Percentiles rank a stretch among this genome's conserved stretches.
phyloP scores from a whole-genome alignment of 2,329 filamentous ascomycete genomes.

The Drechslerella stenobrocha region DNA sequence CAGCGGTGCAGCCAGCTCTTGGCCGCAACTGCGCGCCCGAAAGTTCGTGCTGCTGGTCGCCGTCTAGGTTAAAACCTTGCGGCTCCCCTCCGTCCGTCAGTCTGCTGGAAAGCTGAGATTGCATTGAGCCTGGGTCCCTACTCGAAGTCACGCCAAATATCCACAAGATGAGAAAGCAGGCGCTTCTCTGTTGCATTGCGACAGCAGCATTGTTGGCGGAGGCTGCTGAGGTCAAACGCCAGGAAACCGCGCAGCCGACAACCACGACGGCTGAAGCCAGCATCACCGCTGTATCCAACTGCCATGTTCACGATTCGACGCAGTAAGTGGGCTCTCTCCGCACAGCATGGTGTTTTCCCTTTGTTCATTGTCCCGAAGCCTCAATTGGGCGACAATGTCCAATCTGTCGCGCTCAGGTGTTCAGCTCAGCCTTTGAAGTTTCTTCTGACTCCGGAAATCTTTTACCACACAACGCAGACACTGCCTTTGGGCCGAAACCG shows the following conservation, averaged over 20 bases:
- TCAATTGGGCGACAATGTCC: too few species aligned
- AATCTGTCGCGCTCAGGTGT: too few species aligned
- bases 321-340: conserved; percentile 22
- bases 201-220: conserved; percentile 13
- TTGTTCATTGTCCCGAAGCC: neutral
- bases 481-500: too few species aligned
- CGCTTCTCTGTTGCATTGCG: conserved; percentile 15
- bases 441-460: conserved; percentile 6
- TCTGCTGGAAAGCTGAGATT: too few species aligned
- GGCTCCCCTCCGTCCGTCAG: too few species aligned
- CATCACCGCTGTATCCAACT: conserved; percentile 27
- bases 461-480: conserved; percentile 6
- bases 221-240: conserved; percentile 22
- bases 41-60: too few species aligned
- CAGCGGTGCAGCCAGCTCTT: too few species aligned
- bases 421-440: too few species aligned
- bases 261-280: conserved; percentile 14
- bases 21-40: too few species aligned
- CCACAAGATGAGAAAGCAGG: conserved; percentile 9
- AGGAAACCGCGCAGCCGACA: conserved; percentile 21
- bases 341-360: neutral
- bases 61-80: too few species aligned
- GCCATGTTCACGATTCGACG: conserved; percentile 35
- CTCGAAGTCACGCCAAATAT: too few species aligned
- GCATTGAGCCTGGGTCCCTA: too few species aligned